Conservation (phyloP, 441 rosid species). For the Croton laevigatus region DNA sequence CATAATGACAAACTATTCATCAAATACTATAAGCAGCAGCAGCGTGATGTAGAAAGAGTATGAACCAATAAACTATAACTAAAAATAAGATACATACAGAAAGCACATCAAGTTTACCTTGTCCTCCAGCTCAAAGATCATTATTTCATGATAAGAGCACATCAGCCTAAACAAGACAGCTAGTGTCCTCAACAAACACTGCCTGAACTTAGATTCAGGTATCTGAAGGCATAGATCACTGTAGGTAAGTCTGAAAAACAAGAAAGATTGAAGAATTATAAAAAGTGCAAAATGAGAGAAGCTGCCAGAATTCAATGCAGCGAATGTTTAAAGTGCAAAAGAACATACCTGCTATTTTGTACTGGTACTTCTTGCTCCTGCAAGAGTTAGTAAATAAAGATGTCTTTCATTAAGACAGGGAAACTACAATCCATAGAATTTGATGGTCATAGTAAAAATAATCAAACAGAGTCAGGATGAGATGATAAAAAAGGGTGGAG, state of each 20-base stretch:
- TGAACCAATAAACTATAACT: constrained; percentile 8
- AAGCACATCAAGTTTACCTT: constrained; percentile 43
- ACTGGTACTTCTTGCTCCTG: constrained; percentile 64
- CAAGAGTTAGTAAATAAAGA: constrained; percentile 34
- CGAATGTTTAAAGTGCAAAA: constrained; percentile 18
- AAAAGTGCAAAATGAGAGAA: constrained; percentile 24
- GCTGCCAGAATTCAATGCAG: constrained; percentile 7
- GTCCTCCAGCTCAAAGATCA: constrained; percentile 66
- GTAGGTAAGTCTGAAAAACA: constrained; percentile 86
- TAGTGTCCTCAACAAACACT: constrained; percentile 83
- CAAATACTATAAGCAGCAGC: neutral
- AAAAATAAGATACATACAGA: constrained; percentile 10
- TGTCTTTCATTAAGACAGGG: constrained; percentile 19
- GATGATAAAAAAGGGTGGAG: neutral
- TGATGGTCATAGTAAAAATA: no score
- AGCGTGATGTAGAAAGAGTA: neutral
- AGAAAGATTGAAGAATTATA: constrained; percentile 29
- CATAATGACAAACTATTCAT: neutral
- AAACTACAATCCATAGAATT: constrained; percentile 9
- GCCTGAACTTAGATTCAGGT: constrained; percentile 95
- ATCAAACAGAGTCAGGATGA: neutral
- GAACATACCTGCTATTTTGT: constrained; percentile 73
- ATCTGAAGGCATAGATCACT: constrained; percentile 94
- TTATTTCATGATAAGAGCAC: constrained; percentile 85
- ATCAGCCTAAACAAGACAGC: constrained; percentile 79